Evolutionary conservation across 495 filamentous ascomycete genomes (phyloP), one percentile per base, ranked within the genome.

Genomic region (Cenococcum geophilum): DNA sequence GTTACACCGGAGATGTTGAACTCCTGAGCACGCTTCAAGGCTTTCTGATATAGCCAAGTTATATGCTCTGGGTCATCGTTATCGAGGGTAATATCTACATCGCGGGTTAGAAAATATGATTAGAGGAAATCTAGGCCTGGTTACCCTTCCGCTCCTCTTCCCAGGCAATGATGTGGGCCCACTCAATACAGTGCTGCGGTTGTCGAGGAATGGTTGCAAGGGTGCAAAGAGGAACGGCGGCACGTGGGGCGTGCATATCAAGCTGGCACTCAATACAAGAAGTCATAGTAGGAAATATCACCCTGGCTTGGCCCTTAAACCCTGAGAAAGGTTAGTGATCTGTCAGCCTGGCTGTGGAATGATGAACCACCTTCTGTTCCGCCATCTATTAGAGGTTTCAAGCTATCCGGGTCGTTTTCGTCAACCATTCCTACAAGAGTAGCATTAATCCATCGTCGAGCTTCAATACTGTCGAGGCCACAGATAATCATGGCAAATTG

Each of bases 221-320:
- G 0, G 95, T 99, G 75, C 95, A 99, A 27, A 99, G 86, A 1
- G 95, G 93, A 11, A 99, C 95, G 10, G 92, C 89, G 22, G 91
- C 88, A 52, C 90, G 83, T 34, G 95, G 95, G 9, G 95, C 90
- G 71, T 97, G 92, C 87, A 99, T 95, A 72, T 97, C 92, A 52
- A 99, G 82, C 64, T 97, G 95, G 70, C 95, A 99, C 77, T 99
- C 95, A 71, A 97, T 95, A 74, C 95, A 99, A 16, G 89, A 91
- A 27, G 89, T 91, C 60, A 99, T 77, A 18, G 89, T 93, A 0
- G 95, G 95, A 35, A 96, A 74, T 62, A 99, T 89, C 45, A 97
- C 92, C 68, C 92, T 83, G 0, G 93, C 86, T 72, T 97, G 95
- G 49, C 95, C 95, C 76, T 97, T 99, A 80, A 99, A 97, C 36